These are phyloP conservation scores for Chamaecrista fasciculata DNA, from an alignment of 306 rosid genomes.

Conservation along the genomic window DNA sequence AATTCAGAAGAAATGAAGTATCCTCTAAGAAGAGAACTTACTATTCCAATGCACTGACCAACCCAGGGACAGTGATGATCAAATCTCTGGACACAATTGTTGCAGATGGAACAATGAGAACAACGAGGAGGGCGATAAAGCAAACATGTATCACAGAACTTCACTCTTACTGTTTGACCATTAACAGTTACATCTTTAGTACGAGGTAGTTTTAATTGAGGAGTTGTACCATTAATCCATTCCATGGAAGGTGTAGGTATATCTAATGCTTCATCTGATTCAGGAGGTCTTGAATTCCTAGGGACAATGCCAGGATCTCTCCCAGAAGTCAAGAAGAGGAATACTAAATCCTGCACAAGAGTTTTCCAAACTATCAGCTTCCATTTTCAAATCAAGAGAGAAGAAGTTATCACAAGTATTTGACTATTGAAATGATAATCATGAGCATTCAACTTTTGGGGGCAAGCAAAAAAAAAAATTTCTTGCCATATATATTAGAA, in stretches of 20 bases:
- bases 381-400: conserved; percentile 33
- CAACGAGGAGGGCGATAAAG: conserved; percentile 95
- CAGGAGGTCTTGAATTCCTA: conserved; percentile 78
- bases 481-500: neutral
- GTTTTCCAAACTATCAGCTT: conserved; percentile 36
- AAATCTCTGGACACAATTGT: conserved; percentile 94
- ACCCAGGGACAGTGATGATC: conserved; percentile 99
- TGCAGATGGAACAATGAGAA: conserved; percentile 98
- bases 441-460: neutral
- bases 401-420: neutral
- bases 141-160: conserved; percentile 91
- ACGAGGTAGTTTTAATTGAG: conserved; percentile 86
- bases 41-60: conserved; percentile 97
- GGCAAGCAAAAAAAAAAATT: neutral
- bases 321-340: conserved; percentile 80
- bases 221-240: conserved; percentile 83
- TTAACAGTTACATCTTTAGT: conserved; percentile 72
- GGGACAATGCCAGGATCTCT: conserved; percentile 97
- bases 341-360: conserved; percentile 72
- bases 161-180: conserved; percentile 80
- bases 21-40: conserved; percentile 42
- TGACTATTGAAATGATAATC: too few species aligned
- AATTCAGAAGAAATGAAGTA: conserved; percentile 11
- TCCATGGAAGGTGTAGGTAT: conserved; percentile 89
- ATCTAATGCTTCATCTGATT: conserved; percentile 60